Conservation (phyloP, 1,139 yeast genomes). For the Blastobotrys elegans region DNA sequence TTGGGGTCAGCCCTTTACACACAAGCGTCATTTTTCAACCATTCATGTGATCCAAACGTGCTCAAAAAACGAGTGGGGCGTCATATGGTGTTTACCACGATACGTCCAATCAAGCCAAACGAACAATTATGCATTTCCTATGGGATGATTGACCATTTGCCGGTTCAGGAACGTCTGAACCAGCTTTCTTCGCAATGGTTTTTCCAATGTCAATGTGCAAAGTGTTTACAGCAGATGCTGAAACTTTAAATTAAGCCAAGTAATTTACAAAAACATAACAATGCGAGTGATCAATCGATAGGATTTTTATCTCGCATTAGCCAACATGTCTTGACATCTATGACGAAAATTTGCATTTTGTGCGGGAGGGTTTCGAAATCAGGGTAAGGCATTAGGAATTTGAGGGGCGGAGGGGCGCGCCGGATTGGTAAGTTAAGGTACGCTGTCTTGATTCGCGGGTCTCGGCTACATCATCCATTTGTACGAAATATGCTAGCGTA, state of each 20-base stretch:
- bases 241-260: not conserved
- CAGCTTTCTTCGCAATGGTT: slow-evolving; percentile 54
- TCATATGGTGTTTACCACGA: slow-evolving; percentile 36
- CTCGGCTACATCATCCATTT: too few relatives aligned
- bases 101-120: slow-evolving; percentile 35
- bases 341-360: too few relatives aligned
- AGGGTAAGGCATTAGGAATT: too few relatives aligned
- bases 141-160: slow-evolving; percentile 47
- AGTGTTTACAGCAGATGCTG: slow-evolving; percentile 2
- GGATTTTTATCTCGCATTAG: too few relatives aligned
- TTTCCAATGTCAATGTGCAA: slow-evolving; percentile 50
- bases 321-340: too few relatives aligned
- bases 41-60: slow-evolving; percentile 52
- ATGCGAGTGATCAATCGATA: not conserved
- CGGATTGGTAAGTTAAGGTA: too few relatives aligned
- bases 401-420: too few relatives aligned
- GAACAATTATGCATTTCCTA: slow-evolving; percentile 61
- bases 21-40: slow-evolving; percentile 66
- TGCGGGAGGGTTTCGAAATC: too few relatives aligned
- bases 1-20: slow-evolving; percentile 66
- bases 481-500: too few relatives aligned
- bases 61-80: slow-evolving; percentile 35
- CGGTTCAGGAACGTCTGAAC: slow-evolving; percentile 41
- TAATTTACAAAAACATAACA: not conserved
- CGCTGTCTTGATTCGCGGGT: too few relatives aligned